A percentile compares a stretch with the other conserved stretches of the same genome.
phyloP scores from a whole-genome alignment of 768 basidiomycete genomes.

The Hericium rajendrae region DNA sequence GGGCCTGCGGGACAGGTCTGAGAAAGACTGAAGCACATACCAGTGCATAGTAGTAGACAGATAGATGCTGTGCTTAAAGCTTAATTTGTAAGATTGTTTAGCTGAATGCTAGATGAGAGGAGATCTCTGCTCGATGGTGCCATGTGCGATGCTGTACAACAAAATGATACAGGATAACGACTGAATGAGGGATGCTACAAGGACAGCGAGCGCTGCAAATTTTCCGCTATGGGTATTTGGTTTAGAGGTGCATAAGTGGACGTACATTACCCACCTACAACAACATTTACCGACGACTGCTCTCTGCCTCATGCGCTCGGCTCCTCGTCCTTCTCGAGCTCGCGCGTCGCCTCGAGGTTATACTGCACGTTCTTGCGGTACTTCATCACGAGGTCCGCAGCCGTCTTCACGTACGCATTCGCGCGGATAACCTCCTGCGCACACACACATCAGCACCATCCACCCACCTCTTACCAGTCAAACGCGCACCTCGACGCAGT shows the following conservation, averaged over 20 bases:
- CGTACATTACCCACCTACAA: background rate
- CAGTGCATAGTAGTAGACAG: background rate
- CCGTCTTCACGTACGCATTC: constrained; percentile 66
- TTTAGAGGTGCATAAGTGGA: background rate
- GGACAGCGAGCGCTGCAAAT: too few species aligned
- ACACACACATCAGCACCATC: background rate
- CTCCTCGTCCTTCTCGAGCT: background rate
- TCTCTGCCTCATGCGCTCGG: background rate
- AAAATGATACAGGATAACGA: too few species aligned
- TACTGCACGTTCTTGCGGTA: constrained; percentile 92
- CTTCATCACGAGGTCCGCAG: constrained; percentile 76
- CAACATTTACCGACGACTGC: background rate
- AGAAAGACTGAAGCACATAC: background rate
- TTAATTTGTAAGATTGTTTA: too few species aligned
- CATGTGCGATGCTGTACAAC: too few species aligned
- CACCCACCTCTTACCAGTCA: background rate
- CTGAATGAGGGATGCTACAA: too few species aligned
- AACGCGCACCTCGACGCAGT: constrained; percentile 65
- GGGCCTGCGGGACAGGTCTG: constrained; percentile 23
- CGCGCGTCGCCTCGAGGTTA: constrained; percentile 69
- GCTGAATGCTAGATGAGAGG: too few species aligned
- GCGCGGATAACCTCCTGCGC: constrained; percentile 70
- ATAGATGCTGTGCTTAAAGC: background rate
- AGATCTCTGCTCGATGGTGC: too few species aligned
- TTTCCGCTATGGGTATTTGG: too few species aligned